A percentile compares a stretch with the other conserved stretches of the same genome.
Conservation (phyloP, 2,329 filamentous ascomycete species). For the Penicillium italicum region DNA sequence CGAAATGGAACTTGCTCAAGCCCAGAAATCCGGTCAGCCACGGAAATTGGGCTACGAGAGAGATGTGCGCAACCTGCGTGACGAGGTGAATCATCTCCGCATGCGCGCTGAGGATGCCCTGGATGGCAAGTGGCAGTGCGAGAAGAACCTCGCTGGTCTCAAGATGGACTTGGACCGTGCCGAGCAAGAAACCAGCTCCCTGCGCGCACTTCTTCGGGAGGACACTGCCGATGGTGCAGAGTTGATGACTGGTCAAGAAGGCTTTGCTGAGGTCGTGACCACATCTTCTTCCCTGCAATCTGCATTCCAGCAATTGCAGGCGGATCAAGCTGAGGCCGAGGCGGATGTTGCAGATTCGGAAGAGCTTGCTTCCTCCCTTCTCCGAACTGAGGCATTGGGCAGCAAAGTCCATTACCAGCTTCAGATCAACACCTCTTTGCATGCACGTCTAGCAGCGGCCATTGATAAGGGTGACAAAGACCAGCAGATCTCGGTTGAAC, state of each 20-base stretch:
- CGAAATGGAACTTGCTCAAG: constrained; percentile 72
- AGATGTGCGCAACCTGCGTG: constrained; percentile 74
- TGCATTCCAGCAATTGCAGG: constrained; percentile 72
- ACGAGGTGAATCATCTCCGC: constrained; percentile 79
- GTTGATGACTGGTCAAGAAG: constrained; percentile 45
- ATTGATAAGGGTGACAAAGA: constrained; percentile 80
- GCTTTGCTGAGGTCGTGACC: constrained; percentile 49
- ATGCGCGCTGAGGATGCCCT: constrained; percentile 88
- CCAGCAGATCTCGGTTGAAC: constrained; percentile 72
- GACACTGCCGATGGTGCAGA: constrained; percentile 71
- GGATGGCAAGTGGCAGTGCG: constrained; percentile 93
- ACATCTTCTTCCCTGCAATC: constrained; percentile 69
- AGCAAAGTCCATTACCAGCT: constrained; percentile 76
- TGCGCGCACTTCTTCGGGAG: constrained; percentile 73
- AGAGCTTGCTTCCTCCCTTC: constrained; percentile 68
- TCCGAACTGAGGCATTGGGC: constrained; percentile 74
- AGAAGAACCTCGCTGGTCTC: constrained; percentile 80
- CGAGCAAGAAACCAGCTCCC: constrained; percentile 84
- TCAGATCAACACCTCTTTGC: constrained; percentile 69
- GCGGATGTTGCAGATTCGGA: constrained; percentile 68
- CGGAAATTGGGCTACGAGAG: constrained; percentile 75
- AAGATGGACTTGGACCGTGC: constrained; percentile 97
- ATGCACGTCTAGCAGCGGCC: constrained; percentile 71
- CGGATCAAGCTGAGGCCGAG: constrained; percentile 61
- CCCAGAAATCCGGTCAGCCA: constrained; percentile 62